Evolutionary conservation across 495 filamentous ascomycete species (phyloP), one percentile per base, ranked within the genome.

Genomic region (Copromyces sp.): DNA sequence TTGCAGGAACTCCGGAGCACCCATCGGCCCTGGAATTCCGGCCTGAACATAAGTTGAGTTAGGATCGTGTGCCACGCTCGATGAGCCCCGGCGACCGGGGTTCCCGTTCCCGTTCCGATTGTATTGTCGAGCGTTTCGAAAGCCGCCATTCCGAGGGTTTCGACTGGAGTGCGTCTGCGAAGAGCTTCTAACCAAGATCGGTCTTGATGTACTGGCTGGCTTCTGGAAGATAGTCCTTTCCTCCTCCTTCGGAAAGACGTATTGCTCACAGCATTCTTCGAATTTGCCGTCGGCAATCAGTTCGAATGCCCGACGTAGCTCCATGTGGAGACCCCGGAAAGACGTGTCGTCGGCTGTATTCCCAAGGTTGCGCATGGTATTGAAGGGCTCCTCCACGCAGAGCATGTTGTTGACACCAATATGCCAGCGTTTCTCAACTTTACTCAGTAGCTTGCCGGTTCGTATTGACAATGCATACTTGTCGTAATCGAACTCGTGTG

Each of bases 371-470:
- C 96, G 87, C n/a, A 83, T 84, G 38, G 87, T 91, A 76, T 97
- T 99, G 85, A 99, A 99, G 3, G 95, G 96, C 78, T 99, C 95
- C 79, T 99, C 96, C 37, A 98, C 92, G 79, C 95, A 98, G 65
- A 99, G 87, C 65, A 90, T 87, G 77, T 97, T 94, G 77, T 94
- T 92, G 70, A 89, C 82, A 75, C 87, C 83, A 69, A 92, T 78
- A 76, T 91, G 87, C 95, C 95, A 98, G 4, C 87, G 88, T 83
- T 98, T 99, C 69, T 90, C 92, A 73, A 89, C 86, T 80, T 97
- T 96, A 11, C 90, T 90, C n/a, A 98, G 82, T 71, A 95, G 81
- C 74, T 85, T 90, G 14, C 94, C 95, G 73, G 91, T 87, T n/a
- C 94, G 89, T 71, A 99, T 91, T 3, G 95, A 99, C 38, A 98